Evolutionary conservation across 768 basidiomycete species (phyloP).

Genomic region (Plicaturopsis crispa): DNA sequence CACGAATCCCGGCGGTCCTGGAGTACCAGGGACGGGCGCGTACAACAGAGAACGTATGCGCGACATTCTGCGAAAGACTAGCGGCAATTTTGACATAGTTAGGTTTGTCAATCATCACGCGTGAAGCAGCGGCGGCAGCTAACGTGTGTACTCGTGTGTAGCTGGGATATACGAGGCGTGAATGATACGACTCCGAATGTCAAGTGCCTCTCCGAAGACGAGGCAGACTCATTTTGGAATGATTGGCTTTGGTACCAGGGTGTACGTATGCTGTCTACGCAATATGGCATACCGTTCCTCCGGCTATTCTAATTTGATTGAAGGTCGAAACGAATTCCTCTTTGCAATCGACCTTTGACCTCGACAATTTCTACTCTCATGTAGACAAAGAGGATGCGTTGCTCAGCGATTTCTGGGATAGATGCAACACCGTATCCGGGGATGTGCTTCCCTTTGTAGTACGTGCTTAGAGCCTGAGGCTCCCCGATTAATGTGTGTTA

Average conservation of each 20-base stretch:
- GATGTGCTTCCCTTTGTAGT: neutral
- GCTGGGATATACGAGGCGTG: neutral
- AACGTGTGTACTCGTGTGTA: no score
- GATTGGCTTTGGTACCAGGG: neutral
- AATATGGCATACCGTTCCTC: neutral
- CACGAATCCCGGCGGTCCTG: neutral
- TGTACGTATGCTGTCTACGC: neutral
- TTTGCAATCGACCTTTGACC: neutral
- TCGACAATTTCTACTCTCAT: neutral
- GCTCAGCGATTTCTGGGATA: neutral
- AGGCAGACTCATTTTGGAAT: neutral
- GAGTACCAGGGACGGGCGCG: neutral
- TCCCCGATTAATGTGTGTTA: no score
- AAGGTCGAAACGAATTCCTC: neutral
- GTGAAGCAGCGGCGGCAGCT: no score
- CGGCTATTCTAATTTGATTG: neutral
- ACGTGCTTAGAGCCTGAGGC: neutral
- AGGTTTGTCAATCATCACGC: neutral
- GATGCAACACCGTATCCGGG: neutral
- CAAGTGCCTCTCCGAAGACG: neutral
- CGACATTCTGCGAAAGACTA: neutral
- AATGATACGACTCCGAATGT: neutral
- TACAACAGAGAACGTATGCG: neutral
- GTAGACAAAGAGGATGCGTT: neutral
- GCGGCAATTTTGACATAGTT: neutral